Conservation (phyloP, 495 filamentous ascomycete species). For the Hyphodiscus hymeniophilus region DNA sequence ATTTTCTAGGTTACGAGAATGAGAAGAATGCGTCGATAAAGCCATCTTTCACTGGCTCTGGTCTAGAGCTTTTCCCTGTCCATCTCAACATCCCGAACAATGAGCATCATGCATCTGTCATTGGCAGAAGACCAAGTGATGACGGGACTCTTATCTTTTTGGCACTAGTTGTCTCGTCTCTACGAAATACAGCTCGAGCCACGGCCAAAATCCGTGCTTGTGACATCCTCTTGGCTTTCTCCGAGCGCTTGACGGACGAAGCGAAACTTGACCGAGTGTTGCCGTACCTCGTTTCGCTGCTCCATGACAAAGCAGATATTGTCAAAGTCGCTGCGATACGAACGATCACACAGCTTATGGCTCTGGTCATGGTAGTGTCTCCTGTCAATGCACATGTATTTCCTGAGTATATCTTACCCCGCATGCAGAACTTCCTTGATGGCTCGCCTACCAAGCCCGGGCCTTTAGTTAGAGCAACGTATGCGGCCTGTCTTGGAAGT, state of each 20-base stretch:
- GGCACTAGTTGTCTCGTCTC: constrained; percentile 74
- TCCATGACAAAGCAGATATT: constrained; percentile 72
- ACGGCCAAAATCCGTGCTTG: constrained; percentile 84
- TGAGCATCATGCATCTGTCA: constrained; percentile 47
- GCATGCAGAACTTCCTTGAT: constrained; percentile 63
- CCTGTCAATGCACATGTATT: constrained; percentile 95
- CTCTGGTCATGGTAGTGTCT: constrained; percentile 77
- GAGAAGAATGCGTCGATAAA: constrained; percentile 27
- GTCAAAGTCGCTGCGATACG: constrained; percentile 81
- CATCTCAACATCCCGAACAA: constrained; percentile 83
- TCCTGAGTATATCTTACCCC: constrained; percentile 86
- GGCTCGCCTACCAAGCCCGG: constrained; percentile 47
- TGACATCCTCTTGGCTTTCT: constrained; percentile 87
- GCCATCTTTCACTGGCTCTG: constrained; percentile 18
- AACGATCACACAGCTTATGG: constrained; percentile 78
- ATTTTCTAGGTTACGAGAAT: constrained; percentile 70
- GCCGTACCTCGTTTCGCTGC: constrained; percentile 74
- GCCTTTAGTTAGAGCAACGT: constrained; percentile 73
- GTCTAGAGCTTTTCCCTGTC: constrained; percentile 57
- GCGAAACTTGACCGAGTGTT: constrained; percentile 92
- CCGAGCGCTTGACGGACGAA: constrained; percentile 87
- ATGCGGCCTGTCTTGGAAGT: constrained; percentile 85
- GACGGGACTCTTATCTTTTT: constrained; percentile 92
- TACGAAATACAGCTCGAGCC: constrained; percentile 82
- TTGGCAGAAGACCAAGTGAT: constrained; percentile 43